Conservation (phyloP, 768 basidiomycete genomes). For the Auricularia auricula-judae region DNA sequence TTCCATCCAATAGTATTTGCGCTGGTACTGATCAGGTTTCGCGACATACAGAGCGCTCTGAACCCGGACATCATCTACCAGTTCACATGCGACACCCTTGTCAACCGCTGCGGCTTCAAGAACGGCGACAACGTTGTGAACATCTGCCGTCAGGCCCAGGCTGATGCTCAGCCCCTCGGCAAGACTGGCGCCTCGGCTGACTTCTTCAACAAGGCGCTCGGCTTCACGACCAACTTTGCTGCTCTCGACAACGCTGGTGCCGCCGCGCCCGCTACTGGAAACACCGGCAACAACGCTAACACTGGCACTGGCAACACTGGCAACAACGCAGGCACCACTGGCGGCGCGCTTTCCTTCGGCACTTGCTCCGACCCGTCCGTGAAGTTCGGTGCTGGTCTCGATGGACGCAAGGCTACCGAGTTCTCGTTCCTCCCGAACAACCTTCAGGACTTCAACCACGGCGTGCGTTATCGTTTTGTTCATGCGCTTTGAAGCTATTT, state of each 20-base stretch:
- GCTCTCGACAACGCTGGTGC: not conserved
- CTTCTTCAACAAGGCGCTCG: conserved; percentile 9
- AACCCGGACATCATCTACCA: conserved; percentile 48
- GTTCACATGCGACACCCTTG: conserved; percentile 45
- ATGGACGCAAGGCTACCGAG: conserved; percentile 40
- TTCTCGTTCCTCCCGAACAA: conserved; percentile 19
- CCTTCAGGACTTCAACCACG: not conserved
- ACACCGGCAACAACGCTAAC: conserved; percentile 1
- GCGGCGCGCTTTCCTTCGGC: conserved; percentile 27
- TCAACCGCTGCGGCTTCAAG: conserved; percentile 32
- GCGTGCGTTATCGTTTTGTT: conserved; percentile 17
- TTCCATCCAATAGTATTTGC: too few species aligned
- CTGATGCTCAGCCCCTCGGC: conserved; percentile 3
- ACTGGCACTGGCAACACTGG: not conserved
- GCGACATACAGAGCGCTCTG: conserved; percentile 24
- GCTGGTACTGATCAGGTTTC: too few species aligned
- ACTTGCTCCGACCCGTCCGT: conserved; percentile 44
- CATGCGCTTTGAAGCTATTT: too few species aligned
- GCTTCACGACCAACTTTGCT: conserved; percentile 11
- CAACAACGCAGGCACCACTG: not conserved
- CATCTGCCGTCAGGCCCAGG: not conserved
- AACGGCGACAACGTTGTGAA: not conserved
- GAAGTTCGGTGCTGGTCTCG: conserved; percentile 44
- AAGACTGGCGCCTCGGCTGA: conserved; percentile 8
- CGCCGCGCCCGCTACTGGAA: conserved; percentile 4